These are phyloP conservation scores for Calocybe cyanea DNA, from an alignment of 768 basidiomycete genomes.

Conservation along the genomic window DNA sequence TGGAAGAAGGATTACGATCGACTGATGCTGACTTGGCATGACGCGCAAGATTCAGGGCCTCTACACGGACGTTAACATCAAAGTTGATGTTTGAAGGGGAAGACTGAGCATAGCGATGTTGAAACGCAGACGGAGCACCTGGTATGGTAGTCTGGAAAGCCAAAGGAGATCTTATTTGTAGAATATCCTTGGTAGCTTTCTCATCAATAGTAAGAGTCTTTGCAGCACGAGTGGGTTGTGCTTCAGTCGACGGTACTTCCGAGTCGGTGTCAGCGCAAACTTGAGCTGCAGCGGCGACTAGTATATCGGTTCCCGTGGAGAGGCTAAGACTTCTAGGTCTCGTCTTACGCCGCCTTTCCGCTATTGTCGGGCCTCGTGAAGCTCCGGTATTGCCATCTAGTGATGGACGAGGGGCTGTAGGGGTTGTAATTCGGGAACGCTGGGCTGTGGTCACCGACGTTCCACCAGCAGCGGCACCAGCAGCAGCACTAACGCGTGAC, in stretches of 20 bases:
- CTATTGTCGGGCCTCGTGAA: neutral
- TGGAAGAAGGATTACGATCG: no score
- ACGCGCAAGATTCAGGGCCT: neutral
- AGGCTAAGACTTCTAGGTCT: conserved; percentile 18
- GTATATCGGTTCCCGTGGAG: conserved; percentile 11
- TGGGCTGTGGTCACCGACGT: neutral
- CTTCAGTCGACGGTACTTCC: neutral
- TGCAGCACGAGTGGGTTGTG: neutral
- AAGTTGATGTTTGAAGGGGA: conserved; percentile 4
- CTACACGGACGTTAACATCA: neutral
- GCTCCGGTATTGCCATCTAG: neutral
- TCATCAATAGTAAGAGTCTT: neutral
- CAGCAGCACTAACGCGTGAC: no score
- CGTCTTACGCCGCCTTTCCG: conserved; percentile 12
- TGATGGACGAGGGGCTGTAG: neutral
- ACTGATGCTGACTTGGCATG: conserved; percentile 3
- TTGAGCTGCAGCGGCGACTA: conserved; percentile 1
- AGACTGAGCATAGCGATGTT: conserved; percentile 4
- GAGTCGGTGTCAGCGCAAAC: neutral
- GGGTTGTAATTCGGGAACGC: neutral
- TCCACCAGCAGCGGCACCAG: no score
- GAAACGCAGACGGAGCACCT: neutral
- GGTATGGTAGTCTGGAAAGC: conserved; percentile 12
- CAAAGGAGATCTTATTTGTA: conserved; percentile 8
- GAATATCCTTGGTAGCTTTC: conserved; percentile 13